Evolutionary conservation across 257 asterid species (phyloP).

Genomic region (Solanum piurae): DNA sequence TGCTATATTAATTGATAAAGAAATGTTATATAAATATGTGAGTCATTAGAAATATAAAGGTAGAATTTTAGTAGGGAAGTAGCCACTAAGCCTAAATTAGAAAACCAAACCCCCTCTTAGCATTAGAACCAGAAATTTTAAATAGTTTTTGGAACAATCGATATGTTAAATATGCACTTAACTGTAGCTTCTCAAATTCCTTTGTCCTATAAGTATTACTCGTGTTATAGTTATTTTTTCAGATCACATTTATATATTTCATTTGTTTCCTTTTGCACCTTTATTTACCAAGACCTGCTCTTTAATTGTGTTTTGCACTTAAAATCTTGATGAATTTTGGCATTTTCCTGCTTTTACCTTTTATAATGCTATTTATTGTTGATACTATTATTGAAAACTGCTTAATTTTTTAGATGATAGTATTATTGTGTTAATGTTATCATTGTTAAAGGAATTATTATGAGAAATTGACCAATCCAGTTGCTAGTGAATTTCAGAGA

Average conservation of each 20-base stretch:
- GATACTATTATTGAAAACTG: background rate
- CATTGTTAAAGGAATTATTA: constrained; percentile 4
- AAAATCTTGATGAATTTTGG: background rate
- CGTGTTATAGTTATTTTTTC: background rate
- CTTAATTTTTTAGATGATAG: background rate
- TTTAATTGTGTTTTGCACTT: background rate
- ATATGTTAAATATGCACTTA: background rate
- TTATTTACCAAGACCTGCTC: background rate
- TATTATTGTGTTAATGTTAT: background rate
- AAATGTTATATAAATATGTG: background rate
- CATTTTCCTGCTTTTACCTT: background rate
- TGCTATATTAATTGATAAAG: background rate
- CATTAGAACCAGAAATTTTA: background rate
- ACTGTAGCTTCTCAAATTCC: background rate
- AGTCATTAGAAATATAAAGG: background rate
- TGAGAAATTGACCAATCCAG: background rate
- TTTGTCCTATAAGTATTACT: background rate
- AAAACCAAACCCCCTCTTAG: background rate
- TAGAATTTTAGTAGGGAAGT: background rate
- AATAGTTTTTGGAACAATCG: background rate
- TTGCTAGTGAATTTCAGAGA: constrained; percentile 43
- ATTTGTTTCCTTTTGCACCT: background rate
- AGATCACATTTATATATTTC: background rate
- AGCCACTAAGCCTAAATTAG: background rate
- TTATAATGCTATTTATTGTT: background rate